phyloP scores from a whole-genome alignment of 495 filamentous ascomycete species.

The Xylaria venustula region DNA sequence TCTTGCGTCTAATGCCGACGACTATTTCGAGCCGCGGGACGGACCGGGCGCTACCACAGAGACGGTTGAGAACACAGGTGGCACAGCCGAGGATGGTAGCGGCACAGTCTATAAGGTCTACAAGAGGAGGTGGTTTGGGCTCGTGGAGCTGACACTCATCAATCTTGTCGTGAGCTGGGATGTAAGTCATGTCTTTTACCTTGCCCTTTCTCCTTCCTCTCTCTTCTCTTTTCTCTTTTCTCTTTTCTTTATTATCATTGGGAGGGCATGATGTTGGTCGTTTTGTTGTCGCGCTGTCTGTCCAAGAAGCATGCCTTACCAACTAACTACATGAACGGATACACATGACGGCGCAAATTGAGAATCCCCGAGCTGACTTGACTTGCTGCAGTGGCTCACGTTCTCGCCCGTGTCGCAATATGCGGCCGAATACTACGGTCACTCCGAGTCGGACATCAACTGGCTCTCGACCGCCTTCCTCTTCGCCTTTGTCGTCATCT shows the following conservation, averaged over 20 bases:
- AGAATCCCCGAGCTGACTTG: too few relatives aligned
- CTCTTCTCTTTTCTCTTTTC: too few relatives aligned
- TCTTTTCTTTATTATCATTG: not conserved
- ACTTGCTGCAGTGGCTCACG: slow-evolving; percentile 73
- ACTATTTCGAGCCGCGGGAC: slow-evolving; percentile 6
- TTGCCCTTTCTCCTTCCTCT: too few relatives aligned
- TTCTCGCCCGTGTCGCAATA: slow-evolving; percentile 82
- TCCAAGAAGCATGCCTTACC: not conserved
- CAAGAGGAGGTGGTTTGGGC: slow-evolving; percentile 84
- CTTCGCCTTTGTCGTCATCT: slow-evolving; percentile 74
- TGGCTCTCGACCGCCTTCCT: slow-evolving; percentile 88
- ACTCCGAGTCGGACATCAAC: slow-evolving; percentile 76
- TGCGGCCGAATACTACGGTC: slow-evolving; percentile 71
- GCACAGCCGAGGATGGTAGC: slow-evolving; percentile 15
- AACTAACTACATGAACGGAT: not conserved
- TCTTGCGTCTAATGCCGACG: slow-evolving; percentile 20
- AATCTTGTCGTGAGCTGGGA: slow-evolving; percentile 96
- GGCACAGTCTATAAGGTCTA: slow-evolving; percentile 69
- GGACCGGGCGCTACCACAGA: slow-evolving; percentile 1
- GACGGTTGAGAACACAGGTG: slow-evolving; percentile 9
- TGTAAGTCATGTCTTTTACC: slow-evolving; percentile 53
- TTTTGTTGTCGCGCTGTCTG: not conserved
- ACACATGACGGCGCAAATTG: too few relatives aligned
- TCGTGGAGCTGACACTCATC: slow-evolving; percentile 77
- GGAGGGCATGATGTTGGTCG: too few relatives aligned